Conservation (phyloP, 495 filamentous ascomycete species). For the Lindgomyces ingoldianus region DNA sequence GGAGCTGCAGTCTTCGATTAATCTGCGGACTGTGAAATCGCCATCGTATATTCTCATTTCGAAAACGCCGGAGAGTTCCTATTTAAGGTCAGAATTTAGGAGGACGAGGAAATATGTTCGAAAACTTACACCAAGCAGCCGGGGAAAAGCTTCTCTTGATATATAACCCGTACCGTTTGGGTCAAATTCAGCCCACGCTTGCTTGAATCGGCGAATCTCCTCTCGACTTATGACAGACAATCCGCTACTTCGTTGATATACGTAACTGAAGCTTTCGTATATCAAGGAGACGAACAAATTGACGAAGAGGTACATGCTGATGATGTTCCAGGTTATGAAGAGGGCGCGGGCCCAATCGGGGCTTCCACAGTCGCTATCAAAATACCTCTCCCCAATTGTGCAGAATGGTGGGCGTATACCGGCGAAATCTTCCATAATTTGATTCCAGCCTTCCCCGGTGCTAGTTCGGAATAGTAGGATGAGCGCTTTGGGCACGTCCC, state of each 20-base stretch:
- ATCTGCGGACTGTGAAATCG: constrained; percentile 78
- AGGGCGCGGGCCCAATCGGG: constrained; percentile 79
- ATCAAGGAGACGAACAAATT: constrained; percentile 98
- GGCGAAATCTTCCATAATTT: constrained; percentile 95
- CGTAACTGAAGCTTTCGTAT: constrained; percentile 99
- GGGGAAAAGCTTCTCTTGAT: constrained; percentile 85
- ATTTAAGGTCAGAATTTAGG: constrained; percentile 16
- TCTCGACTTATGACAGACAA: constrained; percentile 82
- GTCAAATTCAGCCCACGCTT: constrained; percentile 95
- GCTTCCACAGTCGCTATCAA: constrained; percentile 91
- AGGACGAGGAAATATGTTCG: no score
- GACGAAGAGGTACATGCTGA: constrained; percentile 99
- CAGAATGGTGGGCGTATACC: constrained; percentile 74
- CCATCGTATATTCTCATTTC: constrained; percentile 96
- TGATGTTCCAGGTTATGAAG: constrained; percentile 96
- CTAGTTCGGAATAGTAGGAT: constrained; percentile 92
- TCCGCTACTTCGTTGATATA: constrained; percentile 91
- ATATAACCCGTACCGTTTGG: constrained; percentile 90
- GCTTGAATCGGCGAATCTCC: constrained; percentile 94
- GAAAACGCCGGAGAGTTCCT: constrained; percentile 89
- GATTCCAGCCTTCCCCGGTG: constrained; percentile 93
- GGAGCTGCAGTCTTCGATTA: constrained; percentile 77
- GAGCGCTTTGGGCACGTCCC: constrained; percentile 87
- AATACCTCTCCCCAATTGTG: constrained; percentile 65
- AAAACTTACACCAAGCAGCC: constrained; percentile 71